phyloP scores from a whole-genome alignment of 257 asterid genomes.

The Leptodermis oblonga region DNA sequence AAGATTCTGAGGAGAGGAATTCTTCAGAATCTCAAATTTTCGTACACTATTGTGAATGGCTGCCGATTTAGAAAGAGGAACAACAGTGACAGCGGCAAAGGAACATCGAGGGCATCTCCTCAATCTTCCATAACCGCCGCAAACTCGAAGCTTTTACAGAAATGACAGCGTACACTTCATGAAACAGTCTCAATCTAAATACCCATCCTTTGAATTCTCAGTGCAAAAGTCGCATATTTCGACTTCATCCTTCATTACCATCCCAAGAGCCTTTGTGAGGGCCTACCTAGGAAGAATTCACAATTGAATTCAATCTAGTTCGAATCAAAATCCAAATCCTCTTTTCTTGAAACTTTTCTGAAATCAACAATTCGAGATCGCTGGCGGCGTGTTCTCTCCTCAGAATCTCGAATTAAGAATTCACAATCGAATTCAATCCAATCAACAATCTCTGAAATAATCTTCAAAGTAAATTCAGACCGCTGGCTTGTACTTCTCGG shows the following conservation, averaged over 20 bases:
- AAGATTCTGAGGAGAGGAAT: background rate
- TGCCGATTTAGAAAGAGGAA: background rate
- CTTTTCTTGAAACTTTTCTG: no score
- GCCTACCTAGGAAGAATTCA: background rate
- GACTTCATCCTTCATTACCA: background rate
- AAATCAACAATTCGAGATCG: no score
- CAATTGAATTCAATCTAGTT: no score
- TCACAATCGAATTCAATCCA: no score
- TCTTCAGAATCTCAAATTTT: background rate
- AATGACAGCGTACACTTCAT: background rate
- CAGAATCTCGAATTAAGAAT: no score
- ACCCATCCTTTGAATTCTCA: slow-evolving; percentile 13
- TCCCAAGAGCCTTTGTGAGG: background rate
- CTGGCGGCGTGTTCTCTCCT: no score
- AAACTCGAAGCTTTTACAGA: background rate
- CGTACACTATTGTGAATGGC: background rate
- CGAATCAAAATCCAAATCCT: no score
- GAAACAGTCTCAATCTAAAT: slow-evolving; percentile 1
- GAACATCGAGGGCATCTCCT: background rate
- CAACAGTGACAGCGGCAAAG: background rate
- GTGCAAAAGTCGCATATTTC: slow-evolving; percentile 18
- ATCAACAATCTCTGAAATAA: no score
- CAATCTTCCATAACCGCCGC: background rate
- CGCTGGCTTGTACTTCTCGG: no score
- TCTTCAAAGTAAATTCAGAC: no score